Conservation (phyloP, 805 yeast genomes). For the Candida xyloterini region DNA sequence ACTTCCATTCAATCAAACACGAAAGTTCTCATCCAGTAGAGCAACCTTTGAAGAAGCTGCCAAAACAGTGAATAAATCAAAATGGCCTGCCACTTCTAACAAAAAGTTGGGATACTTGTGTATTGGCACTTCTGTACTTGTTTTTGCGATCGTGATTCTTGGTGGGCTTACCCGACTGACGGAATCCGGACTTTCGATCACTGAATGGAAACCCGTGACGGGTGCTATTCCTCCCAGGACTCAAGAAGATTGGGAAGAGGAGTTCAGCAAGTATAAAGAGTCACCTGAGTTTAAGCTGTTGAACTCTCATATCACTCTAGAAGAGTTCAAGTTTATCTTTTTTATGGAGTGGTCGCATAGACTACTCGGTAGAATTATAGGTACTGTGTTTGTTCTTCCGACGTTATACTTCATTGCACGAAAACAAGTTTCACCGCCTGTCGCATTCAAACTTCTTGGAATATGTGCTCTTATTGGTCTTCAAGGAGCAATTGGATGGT, state of each 20-base stretch:
- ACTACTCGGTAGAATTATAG: constrained; percentile 87
- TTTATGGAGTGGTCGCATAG: constrained; percentile 98
- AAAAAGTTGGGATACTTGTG: constrained; percentile 82
- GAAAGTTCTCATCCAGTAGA: constrained; percentile 18
- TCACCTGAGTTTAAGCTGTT: constrained; percentile 91
- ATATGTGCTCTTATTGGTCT: constrained; percentile 78
- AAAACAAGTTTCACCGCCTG: constrained; percentile 62
- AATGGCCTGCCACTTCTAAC: constrained; percentile 45
- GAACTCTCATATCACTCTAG: constrained; percentile 84
- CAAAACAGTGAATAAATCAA: constrained; percentile 9
- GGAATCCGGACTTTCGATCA: constrained; percentile 92
- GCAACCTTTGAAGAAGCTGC: constrained; percentile 1
- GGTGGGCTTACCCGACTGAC: constrained; percentile 96
- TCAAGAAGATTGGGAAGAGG: constrained; percentile 80
- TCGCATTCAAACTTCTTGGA: constrained; percentile 65
- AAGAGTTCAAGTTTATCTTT: constrained; percentile 92
- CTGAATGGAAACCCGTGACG: constrained; percentile 98
- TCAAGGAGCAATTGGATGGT: constrained; percentile 98
- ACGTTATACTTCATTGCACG: constrained; percentile 75
- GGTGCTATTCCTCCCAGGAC: constrained; percentile 88
- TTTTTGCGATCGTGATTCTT: constrained; percentile 91
- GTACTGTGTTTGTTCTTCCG: constrained; percentile 77
- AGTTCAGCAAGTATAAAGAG: constrained; percentile 73
- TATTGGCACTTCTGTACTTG: constrained; percentile 79
- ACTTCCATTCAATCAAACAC: constrained; percentile 4